A percentile compares a stretch with the other conserved stretches of the same genome.
phyloP scores from a whole-genome alignment of 208 protist species.

The Trichomonas vaginalis region DNA sequence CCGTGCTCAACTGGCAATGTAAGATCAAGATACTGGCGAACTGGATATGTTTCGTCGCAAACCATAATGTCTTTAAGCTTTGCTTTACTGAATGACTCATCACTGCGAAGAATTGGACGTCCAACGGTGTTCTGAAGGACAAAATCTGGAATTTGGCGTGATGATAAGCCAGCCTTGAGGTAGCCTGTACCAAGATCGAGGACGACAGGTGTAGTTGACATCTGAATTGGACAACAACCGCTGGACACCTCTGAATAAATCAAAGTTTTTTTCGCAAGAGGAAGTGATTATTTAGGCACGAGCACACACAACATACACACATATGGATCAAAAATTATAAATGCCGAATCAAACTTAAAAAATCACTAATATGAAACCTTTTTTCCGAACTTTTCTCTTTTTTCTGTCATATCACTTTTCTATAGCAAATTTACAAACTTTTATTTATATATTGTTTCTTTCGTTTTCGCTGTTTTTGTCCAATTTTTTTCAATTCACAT shows the following conservation, averaged over 20 bases:
- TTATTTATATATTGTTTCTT: no score
- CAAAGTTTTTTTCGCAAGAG: no score
- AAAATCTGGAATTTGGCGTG: slow-evolving; percentile 73
- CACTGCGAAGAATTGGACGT: slow-evolving; percentile 63
- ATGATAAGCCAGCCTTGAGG: slow-evolving; percentile 85
- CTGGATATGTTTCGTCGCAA: slow-evolving; percentile 61
- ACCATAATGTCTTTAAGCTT: slow-evolving; percentile 63
- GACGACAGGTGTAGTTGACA: slow-evolving; percentile 27
- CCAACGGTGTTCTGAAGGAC: slow-evolving; percentile 83
- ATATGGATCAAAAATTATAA: no score
- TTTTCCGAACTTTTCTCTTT: no score
- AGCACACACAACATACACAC: no score
- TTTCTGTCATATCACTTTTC: no score
- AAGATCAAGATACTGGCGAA: slow-evolving; percentile 53
- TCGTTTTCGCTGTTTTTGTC: no score
- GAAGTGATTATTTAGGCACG: no score
- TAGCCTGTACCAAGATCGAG: slow-evolving; percentile 52
- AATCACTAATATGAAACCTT: no score
- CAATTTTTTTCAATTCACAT: no score
- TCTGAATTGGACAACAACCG: not conserved
- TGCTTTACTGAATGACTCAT: slow-evolving; percentile 41
- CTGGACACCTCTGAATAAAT: not conserved
- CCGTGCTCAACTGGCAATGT: slow-evolving; percentile 82
- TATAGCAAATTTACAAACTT: no score
- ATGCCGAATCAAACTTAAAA: no score